phyloP scores from a whole-genome alignment of 805 yeast species.

The Wickerhamomyces alni region DNA sequence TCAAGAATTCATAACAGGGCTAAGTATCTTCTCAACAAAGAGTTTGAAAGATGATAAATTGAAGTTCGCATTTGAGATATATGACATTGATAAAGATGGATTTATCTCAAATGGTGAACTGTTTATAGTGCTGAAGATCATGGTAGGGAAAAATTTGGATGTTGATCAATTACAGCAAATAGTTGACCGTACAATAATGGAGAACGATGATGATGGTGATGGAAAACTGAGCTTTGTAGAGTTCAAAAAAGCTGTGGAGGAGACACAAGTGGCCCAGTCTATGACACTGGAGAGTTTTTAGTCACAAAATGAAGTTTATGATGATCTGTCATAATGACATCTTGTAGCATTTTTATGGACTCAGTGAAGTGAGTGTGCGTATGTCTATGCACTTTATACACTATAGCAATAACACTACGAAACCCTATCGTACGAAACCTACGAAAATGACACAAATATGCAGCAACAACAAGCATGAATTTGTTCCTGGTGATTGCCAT shows the following conservation, averaged over 20 bases:
- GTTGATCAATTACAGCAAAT: constrained; percentile 90
- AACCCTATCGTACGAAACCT: no score
- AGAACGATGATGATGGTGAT: constrained; percentile 84
- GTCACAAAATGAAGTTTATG: no score
- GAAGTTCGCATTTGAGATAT: constrained; percentile 84
- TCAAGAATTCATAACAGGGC: constrained; percentile 84
- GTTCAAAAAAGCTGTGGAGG: constrained; percentile 60
- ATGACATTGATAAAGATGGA: constrained; percentile 95
- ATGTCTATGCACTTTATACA: no score
- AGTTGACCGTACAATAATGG: constrained; percentile 95
- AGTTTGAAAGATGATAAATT: constrained; percentile 78
- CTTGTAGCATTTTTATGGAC: no score
- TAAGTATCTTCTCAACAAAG: constrained; percentile 82
- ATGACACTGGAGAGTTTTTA: constrained; percentile 47
- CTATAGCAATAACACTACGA: no score
- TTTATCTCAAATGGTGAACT: constrained; percentile 92
- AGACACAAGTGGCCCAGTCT: constrained; percentile 52
- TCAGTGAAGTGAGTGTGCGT: no score
- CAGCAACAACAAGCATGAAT: no score
- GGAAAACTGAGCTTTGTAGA: constrained; percentile 83
- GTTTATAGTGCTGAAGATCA: constrained; percentile 85
- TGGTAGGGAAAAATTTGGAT: constrained; percentile 90
- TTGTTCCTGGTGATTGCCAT: no score
- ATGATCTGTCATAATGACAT: no score
- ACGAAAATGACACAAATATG: no score